These are phyloP conservation scores for Cinchona pubescens DNA, from an alignment of 257 asterid genomes.

Conservation along the genomic window DNA sequence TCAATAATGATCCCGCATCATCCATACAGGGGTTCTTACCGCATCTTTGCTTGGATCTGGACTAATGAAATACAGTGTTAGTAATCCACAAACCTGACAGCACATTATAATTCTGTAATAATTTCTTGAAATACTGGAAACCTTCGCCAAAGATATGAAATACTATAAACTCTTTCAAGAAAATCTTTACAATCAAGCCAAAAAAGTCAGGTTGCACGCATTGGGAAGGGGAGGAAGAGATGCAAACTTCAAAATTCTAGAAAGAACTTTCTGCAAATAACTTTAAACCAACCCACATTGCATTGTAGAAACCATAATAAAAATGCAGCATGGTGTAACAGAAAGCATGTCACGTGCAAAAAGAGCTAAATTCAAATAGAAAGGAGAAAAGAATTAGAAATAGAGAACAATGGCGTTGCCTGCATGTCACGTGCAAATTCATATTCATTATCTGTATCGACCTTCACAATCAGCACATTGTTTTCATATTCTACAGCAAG, in stretches of 20 bases:
- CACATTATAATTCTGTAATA: slow-evolving; percentile 1
- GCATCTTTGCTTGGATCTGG: slow-evolving; percentile 89
- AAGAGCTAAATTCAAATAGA: neutral
- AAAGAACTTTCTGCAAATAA: neutral
- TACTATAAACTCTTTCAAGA: neutral
- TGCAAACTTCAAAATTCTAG: neutral
- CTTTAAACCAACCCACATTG: neutral
- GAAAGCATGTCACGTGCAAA: neutral
- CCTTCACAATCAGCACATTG: slow-evolving; percentile 79
- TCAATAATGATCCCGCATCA: slow-evolving; percentile 88
- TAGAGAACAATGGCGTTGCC: slow-evolving; percentile 35
- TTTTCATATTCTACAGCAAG: slow-evolving; percentile 96
- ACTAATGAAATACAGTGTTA: slow-evolving; percentile 84
- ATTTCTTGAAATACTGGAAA: neutral
- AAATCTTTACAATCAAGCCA: neutral
- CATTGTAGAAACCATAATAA: neutral
- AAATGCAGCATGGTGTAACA: neutral
- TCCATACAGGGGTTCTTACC: slow-evolving; percentile 79
- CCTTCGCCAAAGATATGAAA: neutral
- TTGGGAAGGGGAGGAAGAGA: too few species aligned
- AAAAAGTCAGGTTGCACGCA: neutral
- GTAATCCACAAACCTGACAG: slow-evolving; percentile 86
- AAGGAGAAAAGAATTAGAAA: neutral
- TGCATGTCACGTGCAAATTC: slow-evolving; percentile 95
- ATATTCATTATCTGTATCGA: slow-evolving; percentile 87